Evolutionary conservation across 805 yeast species (phyloP).

Genomic region (Metschnikowia lachancei): DNA sequence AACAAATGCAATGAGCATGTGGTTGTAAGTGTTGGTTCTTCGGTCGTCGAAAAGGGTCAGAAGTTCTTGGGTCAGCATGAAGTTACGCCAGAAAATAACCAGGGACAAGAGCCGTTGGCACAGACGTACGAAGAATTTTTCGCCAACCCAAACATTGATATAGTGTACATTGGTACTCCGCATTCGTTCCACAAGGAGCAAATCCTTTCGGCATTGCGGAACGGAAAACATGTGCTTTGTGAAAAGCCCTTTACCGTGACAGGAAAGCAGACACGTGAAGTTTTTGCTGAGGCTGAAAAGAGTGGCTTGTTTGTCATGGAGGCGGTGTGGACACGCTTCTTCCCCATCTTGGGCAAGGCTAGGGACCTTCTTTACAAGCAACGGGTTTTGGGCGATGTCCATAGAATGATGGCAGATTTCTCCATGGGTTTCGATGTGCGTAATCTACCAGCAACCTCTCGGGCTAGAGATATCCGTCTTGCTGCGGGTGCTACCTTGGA

Average conservation of each 20-base stretch:
- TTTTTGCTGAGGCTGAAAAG: slow-evolving; percentile 43
- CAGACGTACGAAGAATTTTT: slow-evolving; percentile 46
- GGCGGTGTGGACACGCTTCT: slow-evolving; percentile 57
- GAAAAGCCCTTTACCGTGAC: slow-evolving; percentile 57
- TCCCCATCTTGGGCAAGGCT: slow-evolving; percentile 44
- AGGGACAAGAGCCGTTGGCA: slow-evolving; percentile 24
- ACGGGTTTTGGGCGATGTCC: slow-evolving; percentile 45
- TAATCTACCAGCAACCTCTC: slow-evolving; percentile 23
- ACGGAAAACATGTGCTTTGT: slow-evolving; percentile 50
- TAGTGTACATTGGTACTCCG: slow-evolving; percentile 56
- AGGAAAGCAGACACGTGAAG: slow-evolving; percentile 40
- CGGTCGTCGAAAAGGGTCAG: slow-evolving; percentile 35
- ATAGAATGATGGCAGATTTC: slow-evolving; percentile 45
- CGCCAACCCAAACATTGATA: slow-evolving; percentile 41
- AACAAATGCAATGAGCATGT: slow-evolving; percentile 29
- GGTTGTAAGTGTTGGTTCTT: slow-evolving; percentile 40
- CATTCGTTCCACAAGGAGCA: slow-evolving; percentile 51
- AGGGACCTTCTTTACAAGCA: slow-evolving; percentile 38
- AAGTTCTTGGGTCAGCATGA: slow-evolving; percentile 26
- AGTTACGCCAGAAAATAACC: slow-evolving; percentile 22
- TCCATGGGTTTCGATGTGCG: slow-evolving; percentile 31
- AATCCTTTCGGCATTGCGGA: slow-evolving; percentile 40
- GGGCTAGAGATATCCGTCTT: slow-evolving; percentile 43
- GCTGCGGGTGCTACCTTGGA: slow-evolving; percentile 61
- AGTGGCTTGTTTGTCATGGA: slow-evolving; percentile 53